Evolutionary conservation across 2,329 filamentous ascomycete genomes (phyloP).

Genomic region (Zopfia rhizophila): DNA sequence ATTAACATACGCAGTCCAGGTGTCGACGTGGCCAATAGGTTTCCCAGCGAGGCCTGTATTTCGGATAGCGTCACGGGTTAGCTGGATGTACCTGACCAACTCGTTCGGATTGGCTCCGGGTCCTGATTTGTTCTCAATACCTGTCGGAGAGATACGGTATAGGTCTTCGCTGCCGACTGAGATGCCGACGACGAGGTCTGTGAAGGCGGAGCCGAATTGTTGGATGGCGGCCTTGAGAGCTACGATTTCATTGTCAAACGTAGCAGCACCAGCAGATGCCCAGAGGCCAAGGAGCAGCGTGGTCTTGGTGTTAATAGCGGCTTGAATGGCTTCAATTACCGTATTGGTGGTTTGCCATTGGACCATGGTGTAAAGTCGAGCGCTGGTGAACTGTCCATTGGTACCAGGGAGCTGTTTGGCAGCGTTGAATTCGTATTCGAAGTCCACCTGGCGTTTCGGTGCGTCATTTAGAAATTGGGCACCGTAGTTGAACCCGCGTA

Average conservation of each 20-base stretch:
- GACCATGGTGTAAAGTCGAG: constrained; percentile 79
- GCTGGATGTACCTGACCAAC: constrained; percentile 75
- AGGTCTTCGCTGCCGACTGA: constrained; percentile 86
- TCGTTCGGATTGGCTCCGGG: constrained; percentile 70
- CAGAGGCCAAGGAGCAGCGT: constrained; percentile 84
- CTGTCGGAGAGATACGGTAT: constrained; percentile 70
- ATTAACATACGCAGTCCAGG: constrained; percentile 79
- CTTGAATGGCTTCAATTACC: constrained; percentile 77
- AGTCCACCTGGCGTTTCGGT: constrained; percentile 71
- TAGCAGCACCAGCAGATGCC: constrained; percentile 73
- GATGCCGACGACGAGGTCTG: constrained; percentile 78
- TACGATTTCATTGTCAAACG: constrained; percentile 76
- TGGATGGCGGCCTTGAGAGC: constrained; percentile 76
- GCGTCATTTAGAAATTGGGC: constrained; percentile 69
- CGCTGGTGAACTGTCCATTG: constrained; percentile 71
- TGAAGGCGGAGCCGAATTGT: constrained; percentile 74
- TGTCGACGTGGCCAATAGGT: constrained; percentile 86
- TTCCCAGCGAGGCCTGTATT: constrained; percentile 68
- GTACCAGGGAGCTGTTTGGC: constrained; percentile 73
- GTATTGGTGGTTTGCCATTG: constrained; percentile 73
- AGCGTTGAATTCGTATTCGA: constrained; percentile 74
- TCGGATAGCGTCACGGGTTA: constrained; percentile 71
- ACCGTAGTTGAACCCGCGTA: constrained; percentile 78
- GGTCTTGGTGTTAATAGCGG: constrained; percentile 83
- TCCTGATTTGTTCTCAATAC: constrained; percentile 70